phyloP scores from a whole-genome alignment of 306 rosid species.

The Urtica urens region DNA sequence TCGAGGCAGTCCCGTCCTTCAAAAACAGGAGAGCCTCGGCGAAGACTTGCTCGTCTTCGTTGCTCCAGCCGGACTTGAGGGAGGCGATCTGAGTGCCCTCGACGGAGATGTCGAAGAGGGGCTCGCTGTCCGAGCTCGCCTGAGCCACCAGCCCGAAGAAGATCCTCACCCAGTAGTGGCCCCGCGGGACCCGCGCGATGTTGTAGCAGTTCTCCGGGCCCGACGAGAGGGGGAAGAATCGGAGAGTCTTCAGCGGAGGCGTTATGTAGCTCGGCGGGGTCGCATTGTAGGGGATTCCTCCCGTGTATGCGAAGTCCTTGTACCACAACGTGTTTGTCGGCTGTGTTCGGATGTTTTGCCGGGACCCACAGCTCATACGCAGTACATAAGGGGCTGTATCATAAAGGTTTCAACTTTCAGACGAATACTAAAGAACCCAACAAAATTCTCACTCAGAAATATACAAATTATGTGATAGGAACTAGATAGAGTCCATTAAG shows the following conservation, averaged over 20 bases:
- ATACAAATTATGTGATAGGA: no score
- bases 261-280: conserved; percentile 42
- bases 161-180: conserved; percentile 71
- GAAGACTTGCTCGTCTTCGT: conserved; percentile 58
- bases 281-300: conserved; percentile 80
- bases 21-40: conserved; percentile 64
- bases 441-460: no score
- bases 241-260: conserved; percentile 70
- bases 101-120: conserved; percentile 73
- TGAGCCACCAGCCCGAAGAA: conserved; percentile 59
- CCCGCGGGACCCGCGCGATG: conserved; percentile 57
- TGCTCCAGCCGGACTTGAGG: conserved; percentile 83
- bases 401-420: conserved; percentile 6
- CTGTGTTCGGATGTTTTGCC: conserved; percentile 43
- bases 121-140: conserved; percentile 44
- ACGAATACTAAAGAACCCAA: no score
- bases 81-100: conserved; percentile 77
- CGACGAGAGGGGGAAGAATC: conserved; percentile 66
- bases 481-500: no score
- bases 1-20: conserved; percentile 50
- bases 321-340: conserved; percentile 72
- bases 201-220: conserved; percentile 92
- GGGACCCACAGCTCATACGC: conserved; percentile 94
- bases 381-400: conserved; percentile 64
- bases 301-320: conserved; percentile 88